phyloP scores from a whole-genome alignment of 1,284 basidiomycete genomes.

The Trichosporon sp. region DNA sequence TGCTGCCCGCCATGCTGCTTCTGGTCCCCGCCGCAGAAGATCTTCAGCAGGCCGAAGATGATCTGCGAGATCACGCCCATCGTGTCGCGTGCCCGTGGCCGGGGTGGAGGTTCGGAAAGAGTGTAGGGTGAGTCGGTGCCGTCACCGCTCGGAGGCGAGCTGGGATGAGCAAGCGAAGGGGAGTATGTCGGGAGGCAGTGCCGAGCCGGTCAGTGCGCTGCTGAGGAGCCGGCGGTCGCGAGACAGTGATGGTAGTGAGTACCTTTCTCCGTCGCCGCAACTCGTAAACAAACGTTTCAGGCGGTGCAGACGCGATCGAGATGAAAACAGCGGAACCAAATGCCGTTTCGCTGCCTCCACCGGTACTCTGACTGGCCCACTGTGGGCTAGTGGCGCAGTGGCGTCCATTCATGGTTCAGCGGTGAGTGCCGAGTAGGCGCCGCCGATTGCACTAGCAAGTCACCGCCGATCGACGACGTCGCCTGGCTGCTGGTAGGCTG shows the following conservation, averaged over 20 bases:
- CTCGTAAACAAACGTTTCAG: constrained; percentile 5
- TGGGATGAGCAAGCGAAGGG: background rate
- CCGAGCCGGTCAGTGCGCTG: background rate
- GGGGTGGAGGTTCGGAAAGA: background rate
- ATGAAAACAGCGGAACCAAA: constrained; percentile 3
- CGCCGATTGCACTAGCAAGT: background rate
- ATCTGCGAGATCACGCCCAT: background rate
- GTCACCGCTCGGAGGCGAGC: background rate
- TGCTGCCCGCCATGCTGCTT: constrained; percentile 21
- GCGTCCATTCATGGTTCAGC: background rate
- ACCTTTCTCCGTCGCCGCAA: background rate
- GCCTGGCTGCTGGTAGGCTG: background rate
- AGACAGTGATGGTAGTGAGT: background rate
- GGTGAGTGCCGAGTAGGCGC: background rate
- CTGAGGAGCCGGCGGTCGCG: background rate
- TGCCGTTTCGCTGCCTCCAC: background rate
- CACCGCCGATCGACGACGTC: background rate
- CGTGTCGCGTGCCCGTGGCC: background rate
- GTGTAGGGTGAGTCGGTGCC: background rate
- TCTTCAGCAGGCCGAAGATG: constrained; percentile 20
- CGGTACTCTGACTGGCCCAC: background rate
- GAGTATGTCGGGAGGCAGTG: background rate
- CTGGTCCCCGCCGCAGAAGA: constrained; percentile 25
- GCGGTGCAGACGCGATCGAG: background rate
- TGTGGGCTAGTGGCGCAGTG: background rate